Evolutionary conservation across 495 filamentous ascomycete species (phyloP).

Genomic region (Podospora comata): DNA sequence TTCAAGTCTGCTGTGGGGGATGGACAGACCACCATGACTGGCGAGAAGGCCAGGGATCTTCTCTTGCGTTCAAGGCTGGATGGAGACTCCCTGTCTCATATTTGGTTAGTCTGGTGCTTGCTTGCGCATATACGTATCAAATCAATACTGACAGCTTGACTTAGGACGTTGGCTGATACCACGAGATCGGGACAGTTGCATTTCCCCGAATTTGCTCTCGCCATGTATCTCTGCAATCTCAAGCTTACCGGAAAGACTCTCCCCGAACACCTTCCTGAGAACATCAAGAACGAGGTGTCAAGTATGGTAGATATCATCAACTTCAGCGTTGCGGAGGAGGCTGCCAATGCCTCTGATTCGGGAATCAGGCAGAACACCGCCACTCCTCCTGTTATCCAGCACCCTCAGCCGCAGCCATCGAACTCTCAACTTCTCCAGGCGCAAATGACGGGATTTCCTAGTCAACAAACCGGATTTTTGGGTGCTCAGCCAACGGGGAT

Average conservation of each 20-base stretch:
- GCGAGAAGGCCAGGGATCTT: slow-evolving; percentile 86
- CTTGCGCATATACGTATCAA: not conserved
- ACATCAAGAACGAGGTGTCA: slow-evolving; percentile 91
- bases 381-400: slow-evolving; percentile 71
- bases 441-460: slow-evolving; percentile 72
- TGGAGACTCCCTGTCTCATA: slow-evolving; percentile 76
- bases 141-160: slow-evolving; percentile 4
- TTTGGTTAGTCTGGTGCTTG: slow-evolving; percentile 59
- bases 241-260: slow-evolving; percentile 82
- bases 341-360: slow-evolving; percentile 58
- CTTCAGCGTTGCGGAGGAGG: slow-evolving; percentile 81
- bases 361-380: slow-evolving; percentile 60
- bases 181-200: slow-evolving; percentile 94
- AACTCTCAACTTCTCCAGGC: slow-evolving; percentile 71
- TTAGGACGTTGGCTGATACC: slow-evolving; percentile 89
- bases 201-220: slow-evolving; percentile 96
- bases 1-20: slow-evolving; percentile 95
- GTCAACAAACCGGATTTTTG: slow-evolving; percentile 49
- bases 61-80: slow-evolving; percentile 82
- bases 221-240: slow-evolving; percentile 98
- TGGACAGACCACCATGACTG: slow-evolving; percentile 76
- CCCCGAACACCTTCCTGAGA: slow-evolving; percentile 72
- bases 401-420: slow-evolving; percentile 77
- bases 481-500: slow-evolving; percentile 58
- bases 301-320: slow-evolving; percentile 99